phyloP scores from a whole-genome alignment of 371 early-diverging fungal species.

The Blakeslea trispora region DNA sequence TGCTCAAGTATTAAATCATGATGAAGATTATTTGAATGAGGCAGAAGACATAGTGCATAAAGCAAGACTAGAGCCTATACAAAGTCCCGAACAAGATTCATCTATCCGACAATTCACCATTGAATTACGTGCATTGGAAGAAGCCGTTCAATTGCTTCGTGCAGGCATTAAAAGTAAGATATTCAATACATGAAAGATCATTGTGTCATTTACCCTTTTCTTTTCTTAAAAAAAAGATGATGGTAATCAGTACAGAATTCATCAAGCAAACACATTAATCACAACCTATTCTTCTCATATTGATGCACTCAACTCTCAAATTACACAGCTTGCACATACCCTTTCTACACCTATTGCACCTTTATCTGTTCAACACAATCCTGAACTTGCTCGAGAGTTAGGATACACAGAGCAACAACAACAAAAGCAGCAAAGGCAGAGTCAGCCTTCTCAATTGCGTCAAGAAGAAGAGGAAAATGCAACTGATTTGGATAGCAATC shows the following conservation, averaged over 20 bases:
- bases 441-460: neutral
- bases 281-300: constrained; percentile 52
- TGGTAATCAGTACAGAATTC: constrained; percentile 53
- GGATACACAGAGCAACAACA: constrained; percentile 28
- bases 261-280: constrained; percentile 50
- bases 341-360: constrained; percentile 40
- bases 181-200: too few relatives aligned
- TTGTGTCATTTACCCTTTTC: too few relatives aligned
- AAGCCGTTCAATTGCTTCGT: constrained; percentile 61
- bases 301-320: constrained; percentile 42
- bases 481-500: constrained; percentile 43
- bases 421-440: neutral
- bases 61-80: constrained; percentile 14
- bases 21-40: constrained; percentile 23
- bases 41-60: constrained; percentile 42
- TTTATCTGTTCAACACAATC: constrained; percentile 30
- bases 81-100: constrained; percentile 8
- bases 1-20: constrained; percentile 1
- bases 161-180: constrained; percentile 64
- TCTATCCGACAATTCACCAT: constrained; percentile 29
- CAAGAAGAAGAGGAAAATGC: neutral
- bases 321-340: constrained; percentile 32
- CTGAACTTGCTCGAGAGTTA: constrained; percentile 46
- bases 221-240: too few relatives aligned
- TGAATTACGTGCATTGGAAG: constrained; percentile 57